Base-by-base conservation (phyloP, 306 rosid genomes). In the Cucumis melo region DNA sequence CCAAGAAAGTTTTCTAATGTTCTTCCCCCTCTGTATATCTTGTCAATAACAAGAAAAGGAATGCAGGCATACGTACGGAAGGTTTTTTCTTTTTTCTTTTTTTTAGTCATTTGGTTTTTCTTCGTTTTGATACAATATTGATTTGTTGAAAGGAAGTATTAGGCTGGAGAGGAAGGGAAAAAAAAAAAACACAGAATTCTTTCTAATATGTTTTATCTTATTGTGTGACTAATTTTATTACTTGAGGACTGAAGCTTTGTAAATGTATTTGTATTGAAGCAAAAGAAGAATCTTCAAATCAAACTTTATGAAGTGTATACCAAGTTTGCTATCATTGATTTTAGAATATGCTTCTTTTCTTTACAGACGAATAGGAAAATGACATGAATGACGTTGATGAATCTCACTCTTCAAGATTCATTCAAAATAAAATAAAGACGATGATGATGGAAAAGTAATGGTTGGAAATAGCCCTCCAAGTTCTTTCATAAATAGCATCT, bases 41-140 rank as follows among this genome's bases (percentile, higher is more conserved):
- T 74, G 64, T 67, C 56, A 32, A 82, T 81, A 78, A 78, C 81
- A 64, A 51, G 81, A 76, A 61, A 70, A 53, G 72, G 78, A 78
- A 80, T 78, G 76, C 59, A 79, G 83, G 79, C 77, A 51, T 67
- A 65, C 78, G 59, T 46, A 71, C 4, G 58, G 75, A 9, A 38
- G 2, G 36, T 32, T 32, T 32, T 38, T 38, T 2, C 2, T 27
- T 38, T 1, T 56, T 46, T 75, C 8, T 8, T 6, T 3, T 24
- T 65, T 38, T 54, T 42, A 59, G 75, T 38, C 51, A 54, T 71
- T 75, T 75, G 68, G 73, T 77, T 75, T 71, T 21, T 73, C 46
- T 27, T 73, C 9, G 44, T 32, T 48, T 50, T 10, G 39, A 51
- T 32, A 73, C 76, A 73, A 10, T 44, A 71, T 71, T 71, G 75